Evolutionary conservation across 2,329 filamentous ascomycete genomes (phyloP).

Genomic region (Pyricularia grisea): DNA sequence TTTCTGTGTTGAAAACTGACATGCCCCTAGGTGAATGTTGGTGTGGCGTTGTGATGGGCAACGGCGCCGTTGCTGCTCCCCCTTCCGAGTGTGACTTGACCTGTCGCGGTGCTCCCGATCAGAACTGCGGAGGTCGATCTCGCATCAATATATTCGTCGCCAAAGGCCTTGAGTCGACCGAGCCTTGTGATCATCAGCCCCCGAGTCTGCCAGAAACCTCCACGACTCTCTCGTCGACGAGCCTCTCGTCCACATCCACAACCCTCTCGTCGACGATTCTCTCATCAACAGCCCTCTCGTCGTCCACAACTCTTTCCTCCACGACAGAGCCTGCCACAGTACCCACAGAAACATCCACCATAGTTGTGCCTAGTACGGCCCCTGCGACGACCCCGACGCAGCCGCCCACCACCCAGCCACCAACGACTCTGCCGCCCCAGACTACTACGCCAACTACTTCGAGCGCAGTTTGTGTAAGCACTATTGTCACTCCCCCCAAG

Average conservation of each 20-base stretch:
- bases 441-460: constrained; percentile 24
- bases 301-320: constrained; percentile 10
- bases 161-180: constrained; percentile 35
- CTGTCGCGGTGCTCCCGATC: constrained; percentile 36
- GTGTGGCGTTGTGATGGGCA: constrained; percentile 44
- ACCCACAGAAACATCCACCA: constrained; percentile 6
- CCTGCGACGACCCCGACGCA: constrained; percentile 6
- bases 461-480: constrained; percentile 36
- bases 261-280: constrained; percentile 10
- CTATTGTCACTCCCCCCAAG: constrained; percentile 23
- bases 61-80: constrained; percentile 27
- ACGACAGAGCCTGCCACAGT: constrained; percentile 8
- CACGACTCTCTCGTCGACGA: constrained; percentile 10
- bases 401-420: constrained; percentile 7
- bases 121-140: constrained; percentile 32
- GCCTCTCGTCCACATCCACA: constrained; percentile 6
- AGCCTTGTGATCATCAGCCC: constrained; percentile 35
- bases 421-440: constrained; percentile 9
- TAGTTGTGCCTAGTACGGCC: constrained; percentile 1
- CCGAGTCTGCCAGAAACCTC: constrained; percentile 9
- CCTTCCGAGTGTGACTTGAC: constrained; percentile 34
- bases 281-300: constrained; percentile 10
- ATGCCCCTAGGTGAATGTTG: constrained; percentile 30
- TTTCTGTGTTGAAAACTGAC: constrained; percentile 7
- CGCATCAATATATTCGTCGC: constrained; percentile 37